phyloP scores from a whole-genome alignment of 2,329 filamentous ascomycete species.

The Claviceps lovelessii region DNA sequence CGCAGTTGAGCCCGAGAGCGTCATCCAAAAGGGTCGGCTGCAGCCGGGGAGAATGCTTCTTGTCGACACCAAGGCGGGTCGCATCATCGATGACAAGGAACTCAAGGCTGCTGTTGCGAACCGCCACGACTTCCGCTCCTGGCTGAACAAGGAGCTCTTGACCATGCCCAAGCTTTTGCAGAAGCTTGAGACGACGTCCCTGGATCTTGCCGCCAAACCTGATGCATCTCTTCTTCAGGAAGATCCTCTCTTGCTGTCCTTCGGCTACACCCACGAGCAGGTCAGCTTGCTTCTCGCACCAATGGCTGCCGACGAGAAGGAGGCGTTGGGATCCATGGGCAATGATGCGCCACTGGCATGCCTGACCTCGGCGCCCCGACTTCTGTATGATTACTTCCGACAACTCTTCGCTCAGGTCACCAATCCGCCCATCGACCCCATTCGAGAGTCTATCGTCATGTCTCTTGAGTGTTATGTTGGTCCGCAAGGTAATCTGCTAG shows the following conservation, averaged over 20 bases:
- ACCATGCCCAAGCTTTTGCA: conserved; percentile 63
- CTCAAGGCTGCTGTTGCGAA: conserved; percentile 78
- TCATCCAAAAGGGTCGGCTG: conserved; percentile 84
- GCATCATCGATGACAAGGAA: conserved; percentile 88
- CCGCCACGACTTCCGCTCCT: conserved; percentile 74
- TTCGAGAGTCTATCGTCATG: conserved; percentile 96
- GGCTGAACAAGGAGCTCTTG: conserved; percentile 76
- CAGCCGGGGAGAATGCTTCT: conserved; percentile 93
- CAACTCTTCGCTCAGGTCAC: conserved; percentile 97
- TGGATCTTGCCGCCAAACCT: conserved; percentile 53
- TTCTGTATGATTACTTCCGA: conserved; percentile 93
- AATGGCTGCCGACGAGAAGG: conserved; percentile 95
- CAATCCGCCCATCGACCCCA: conserved; percentile 93
- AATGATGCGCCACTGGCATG: conserved; percentile 91
- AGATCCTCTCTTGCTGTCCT: conserved; percentile 70
- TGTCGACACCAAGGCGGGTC: conserved; percentile 76
- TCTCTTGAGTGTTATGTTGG: conserved; percentile 92
- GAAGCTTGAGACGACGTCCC: conserved; percentile 36
- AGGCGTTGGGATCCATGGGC: conserved; percentile 93
- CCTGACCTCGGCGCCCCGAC: conserved; percentile 73
- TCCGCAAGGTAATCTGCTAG: conserved; percentile 84
- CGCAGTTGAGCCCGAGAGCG: conserved; percentile 72
- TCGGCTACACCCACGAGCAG: conserved; percentile 91
- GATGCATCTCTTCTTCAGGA: conserved; percentile 62
- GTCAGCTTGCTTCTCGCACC: conserved; percentile 81